phyloP scores from a whole-genome alignment of 208 protist genomes.

The Trypanosoma lewisi region DNA sequence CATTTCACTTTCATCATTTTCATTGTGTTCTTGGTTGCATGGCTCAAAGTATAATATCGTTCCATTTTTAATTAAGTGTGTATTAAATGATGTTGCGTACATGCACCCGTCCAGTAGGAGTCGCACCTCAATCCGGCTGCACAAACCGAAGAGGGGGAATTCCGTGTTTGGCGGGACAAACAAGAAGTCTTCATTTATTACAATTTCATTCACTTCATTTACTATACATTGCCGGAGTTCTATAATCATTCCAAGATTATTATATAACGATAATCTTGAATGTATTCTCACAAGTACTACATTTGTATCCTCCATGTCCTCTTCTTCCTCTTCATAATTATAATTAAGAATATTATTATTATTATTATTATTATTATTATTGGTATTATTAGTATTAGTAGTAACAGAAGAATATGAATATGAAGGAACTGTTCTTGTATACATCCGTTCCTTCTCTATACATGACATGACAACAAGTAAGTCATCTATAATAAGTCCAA shows the following conservation, averaged over 20 bases:
- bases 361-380: no score
- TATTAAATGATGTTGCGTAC: slow-evolving; percentile 25
- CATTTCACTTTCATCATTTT: neutral
- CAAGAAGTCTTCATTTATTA: slow-evolving; percentile 9
- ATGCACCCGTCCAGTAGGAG: slow-evolving; percentile 6
- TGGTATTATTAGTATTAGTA: no score
- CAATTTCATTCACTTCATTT: slow-evolving; percentile 13
- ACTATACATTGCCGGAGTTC: slow-evolving; percentile 31
- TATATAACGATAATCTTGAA: slow-evolving; percentile 42
- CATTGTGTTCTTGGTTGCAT: no score
- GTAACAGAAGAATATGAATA: no score
- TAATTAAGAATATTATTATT: no score
- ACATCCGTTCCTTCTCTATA: slow-evolving; percentile 20
- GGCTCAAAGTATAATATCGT: slow-evolving; percentile 14
- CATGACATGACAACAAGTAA: slow-evolving; percentile 39
- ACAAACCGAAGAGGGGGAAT: slow-evolving; percentile 23
- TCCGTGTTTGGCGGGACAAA: slow-evolving; percentile 25
- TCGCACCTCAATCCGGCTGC: slow-evolving; percentile 24
- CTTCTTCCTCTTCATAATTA: neutral
- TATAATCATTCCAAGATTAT: slow-evolving; percentile 46
- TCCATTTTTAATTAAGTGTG: slow-evolving; percentile 17
- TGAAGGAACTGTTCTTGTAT: neutral
- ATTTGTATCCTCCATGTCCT: slow-evolving; percentile 13
- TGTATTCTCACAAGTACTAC: slow-evolving; percentile 57
- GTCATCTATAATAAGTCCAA: slow-evolving; percentile 28